Evolutionary conservation across 2,329 filamentous ascomycete species (phyloP).

Genomic region (Pyricularia sp.): DNA sequence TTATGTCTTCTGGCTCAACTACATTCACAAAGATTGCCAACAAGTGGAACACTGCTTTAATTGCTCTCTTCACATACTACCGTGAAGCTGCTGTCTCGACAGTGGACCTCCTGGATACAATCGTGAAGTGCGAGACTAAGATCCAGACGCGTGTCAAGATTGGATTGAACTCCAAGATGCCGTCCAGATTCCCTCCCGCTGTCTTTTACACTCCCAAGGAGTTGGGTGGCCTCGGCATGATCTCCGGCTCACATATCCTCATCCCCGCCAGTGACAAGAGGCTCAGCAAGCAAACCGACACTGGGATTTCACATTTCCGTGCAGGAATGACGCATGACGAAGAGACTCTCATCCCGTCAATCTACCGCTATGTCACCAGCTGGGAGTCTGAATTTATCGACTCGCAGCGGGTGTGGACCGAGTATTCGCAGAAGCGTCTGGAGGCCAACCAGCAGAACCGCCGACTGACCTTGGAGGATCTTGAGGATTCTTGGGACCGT

Average conservation of each 20-base stretch:
- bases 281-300: constrained; percentile 96
- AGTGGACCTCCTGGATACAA: constrained; percentile 84
- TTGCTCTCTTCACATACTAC: constrained; percentile 96
- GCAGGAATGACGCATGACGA: constrained; percentile 98
- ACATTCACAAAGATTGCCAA: constrained; percentile 99
- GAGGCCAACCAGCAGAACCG: constrained; percentile 97
- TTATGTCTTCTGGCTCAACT: constrained; percentile 98
- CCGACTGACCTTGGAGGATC: constrained; percentile 82
- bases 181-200: constrained; percentile 91
- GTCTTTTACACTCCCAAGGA: constrained; percentile 99
- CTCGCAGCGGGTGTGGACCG: constrained; percentile 96
- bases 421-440: constrained; percentile 94
- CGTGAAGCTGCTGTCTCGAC: constrained; percentile 95
- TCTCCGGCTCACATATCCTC: constrained; percentile 93
- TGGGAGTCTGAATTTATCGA: constrained; percentile 99
- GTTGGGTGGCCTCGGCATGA: constrained; percentile 93
- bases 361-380: constrained; percentile 97
- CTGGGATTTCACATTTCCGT: constrained; percentile 91
- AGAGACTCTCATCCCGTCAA: constrained; percentile 95
- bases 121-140: constrained; percentile 99
- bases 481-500: constrained; percentile 97
- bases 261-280: constrained; percentile 96
- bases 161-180: constrained; percentile 98
- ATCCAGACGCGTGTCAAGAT: constrained; percentile 99
- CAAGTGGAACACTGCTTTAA: constrained; percentile 98